phyloP scores from a whole-genome alignment of 257 asterid species.

The Haberlea rhodopensis region DNA sequence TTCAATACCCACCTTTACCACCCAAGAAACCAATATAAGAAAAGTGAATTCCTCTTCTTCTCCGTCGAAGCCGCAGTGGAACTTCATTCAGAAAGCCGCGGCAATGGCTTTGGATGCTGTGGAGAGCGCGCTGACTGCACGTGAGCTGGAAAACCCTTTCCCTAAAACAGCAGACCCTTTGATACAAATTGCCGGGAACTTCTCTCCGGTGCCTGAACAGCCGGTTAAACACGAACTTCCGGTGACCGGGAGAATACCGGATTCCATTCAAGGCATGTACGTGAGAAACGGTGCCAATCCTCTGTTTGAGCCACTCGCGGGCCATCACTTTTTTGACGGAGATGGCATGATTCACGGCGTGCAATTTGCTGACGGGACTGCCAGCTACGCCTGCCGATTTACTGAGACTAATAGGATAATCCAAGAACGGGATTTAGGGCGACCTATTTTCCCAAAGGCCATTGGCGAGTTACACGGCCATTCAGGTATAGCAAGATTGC shows the following conservation, averaged over 20 bases:
- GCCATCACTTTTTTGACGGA: slow-evolving; percentile 97
- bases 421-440: slow-evolving; percentile 73
- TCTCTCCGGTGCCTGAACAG: slow-evolving; percentile 89
- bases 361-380: slow-evolving; percentile 54
- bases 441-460: slow-evolving; percentile 92
- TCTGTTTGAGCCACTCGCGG: slow-evolving; percentile 75
- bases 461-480: slow-evolving; percentile 97
- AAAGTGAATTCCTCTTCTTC: slow-evolving; percentile 15
- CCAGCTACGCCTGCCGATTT: slow-evolving; percentile 78
- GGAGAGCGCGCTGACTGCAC: slow-evolving; percentile 56
- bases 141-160: slow-evolving; percentile 62
- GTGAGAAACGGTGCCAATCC: slow-evolving; percentile 97
- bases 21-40: slow-evolving; percentile 4
- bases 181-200: slow-evolving; percentile 86
- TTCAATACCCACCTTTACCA: slow-evolving; percentile 8
- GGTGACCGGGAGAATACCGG: slow-evolving; percentile 67
- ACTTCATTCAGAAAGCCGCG: slow-evolving; percentile 69
- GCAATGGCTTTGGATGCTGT: slow-evolving; percentile 82
- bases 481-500: slow-evolving; percentile 75
- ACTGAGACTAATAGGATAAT: slow-evolving; percentile 76
- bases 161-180: slow-evolving; percentile 91
- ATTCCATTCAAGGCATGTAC: slow-evolving; percentile 65
- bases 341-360: slow-evolving; percentile 98
- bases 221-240: slow-evolving; percentile 56
- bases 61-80: slow-evolving; percentile 47